Conservation (phyloP, 441 rosid species). For the Erodium moschatum region DNA sequence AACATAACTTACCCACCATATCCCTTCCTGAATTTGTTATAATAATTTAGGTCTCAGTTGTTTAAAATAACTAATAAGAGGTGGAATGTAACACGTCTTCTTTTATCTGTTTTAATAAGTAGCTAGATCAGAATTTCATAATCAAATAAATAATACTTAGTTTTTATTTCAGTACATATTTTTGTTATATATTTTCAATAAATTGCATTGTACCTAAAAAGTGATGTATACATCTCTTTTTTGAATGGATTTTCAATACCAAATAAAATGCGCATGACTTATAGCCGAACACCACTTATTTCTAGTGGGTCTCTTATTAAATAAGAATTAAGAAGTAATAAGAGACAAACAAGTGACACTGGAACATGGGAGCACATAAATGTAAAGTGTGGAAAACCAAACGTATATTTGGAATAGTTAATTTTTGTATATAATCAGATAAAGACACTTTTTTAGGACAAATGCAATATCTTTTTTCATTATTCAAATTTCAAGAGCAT, state of each 20-base stretch:
- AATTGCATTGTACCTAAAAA: not conserved
- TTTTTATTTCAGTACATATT: not conserved
- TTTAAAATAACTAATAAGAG: too few species aligned
- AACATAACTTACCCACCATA: not conserved
- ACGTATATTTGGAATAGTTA: not conserved
- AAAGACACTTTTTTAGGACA: not conserved
- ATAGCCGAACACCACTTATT: not conserved
- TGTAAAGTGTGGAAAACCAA: not conserved
- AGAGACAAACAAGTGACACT: not conserved
- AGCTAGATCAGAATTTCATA: not conserved
- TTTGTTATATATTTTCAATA: not conserved
- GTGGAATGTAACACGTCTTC: not conserved
- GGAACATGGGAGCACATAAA: not conserved
- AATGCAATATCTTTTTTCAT: not conserved
- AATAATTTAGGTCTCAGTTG: not conserved
- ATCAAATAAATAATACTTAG: not conserved
- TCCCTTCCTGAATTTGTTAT: not conserved
- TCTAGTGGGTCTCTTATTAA: not conserved
- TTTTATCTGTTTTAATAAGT: not conserved
- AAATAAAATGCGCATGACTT: not conserved
- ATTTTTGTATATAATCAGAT: slow-evolving; percentile 1
- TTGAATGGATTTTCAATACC: not conserved
- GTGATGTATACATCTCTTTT: not conserved
- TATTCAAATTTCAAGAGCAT: not conserved
- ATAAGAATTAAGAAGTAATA: too few species aligned